These are phyloP conservation scores for Aspergillus panamensis DNA, from an alignment of 495 filamentous ascomycete species.

Conservation along the genomic window DNA sequence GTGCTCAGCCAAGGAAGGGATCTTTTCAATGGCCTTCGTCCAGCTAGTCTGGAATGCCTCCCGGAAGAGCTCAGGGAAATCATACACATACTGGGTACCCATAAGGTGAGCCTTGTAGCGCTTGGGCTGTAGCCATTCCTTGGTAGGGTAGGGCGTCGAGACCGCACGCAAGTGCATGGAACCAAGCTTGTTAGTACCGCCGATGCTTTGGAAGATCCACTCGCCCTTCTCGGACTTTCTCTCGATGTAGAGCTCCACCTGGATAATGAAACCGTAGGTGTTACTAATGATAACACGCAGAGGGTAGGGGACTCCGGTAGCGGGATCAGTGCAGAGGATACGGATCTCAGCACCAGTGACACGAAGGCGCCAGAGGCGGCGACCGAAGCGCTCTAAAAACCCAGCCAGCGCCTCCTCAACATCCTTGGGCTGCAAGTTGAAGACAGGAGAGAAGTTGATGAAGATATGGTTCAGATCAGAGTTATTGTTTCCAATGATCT, in stretches of 20 bases:
- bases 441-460: constrained; percentile 96
- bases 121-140: constrained; percentile 98
- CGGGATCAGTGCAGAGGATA: constrained; percentile 90
- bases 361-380: constrained; percentile 91
- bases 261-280: constrained; percentile 97
- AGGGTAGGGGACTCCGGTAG: constrained; percentile 82
- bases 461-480: constrained; percentile 99
- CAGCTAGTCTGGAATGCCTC: constrained; percentile 97
- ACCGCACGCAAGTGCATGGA: constrained; percentile 92
- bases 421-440: constrained; percentile 84
- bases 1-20: constrained; percentile 69
- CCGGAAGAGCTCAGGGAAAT: constrained; percentile 99
- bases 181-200: constrained; percentile 89
- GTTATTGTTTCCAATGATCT: constrained; percentile 98
- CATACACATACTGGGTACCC: constrained; percentile 99
- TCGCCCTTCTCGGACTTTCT: constrained; percentile 95
- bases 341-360: constrained; percentile 97
- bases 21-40: constrained; percentile 66
- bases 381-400: constrained; percentile 94
- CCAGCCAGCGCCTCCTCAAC: constrained; percentile 92
- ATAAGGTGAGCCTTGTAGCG: constrained; percentile 98
- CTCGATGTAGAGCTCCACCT: constrained; percentile 96
- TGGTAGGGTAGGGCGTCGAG: constrained; percentile 89
- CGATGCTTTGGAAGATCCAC: constrained; percentile 97
- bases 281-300: constrained; percentile 96